Conservation (phyloP, 352 stramenopile species). For the Phytophthora idaei region DNA sequence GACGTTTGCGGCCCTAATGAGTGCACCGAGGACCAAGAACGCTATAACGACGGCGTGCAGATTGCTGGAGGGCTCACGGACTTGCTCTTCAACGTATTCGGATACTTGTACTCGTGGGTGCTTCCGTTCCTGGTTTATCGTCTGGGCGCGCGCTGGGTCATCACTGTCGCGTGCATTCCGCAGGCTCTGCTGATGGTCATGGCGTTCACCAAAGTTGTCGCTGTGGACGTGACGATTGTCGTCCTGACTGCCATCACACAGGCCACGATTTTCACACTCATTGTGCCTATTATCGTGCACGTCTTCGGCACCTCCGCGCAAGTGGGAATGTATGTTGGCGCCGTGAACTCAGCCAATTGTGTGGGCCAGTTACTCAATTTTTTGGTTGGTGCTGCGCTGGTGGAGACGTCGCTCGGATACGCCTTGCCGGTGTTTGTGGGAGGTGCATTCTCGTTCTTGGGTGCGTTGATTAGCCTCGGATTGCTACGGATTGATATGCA, state of each 20-base stretch:
- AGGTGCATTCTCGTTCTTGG: conserved; percentile 65
- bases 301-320: conserved; percentile 57
- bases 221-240: conserved; percentile 55
- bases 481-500: conserved; percentile 80
- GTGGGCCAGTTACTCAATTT: conserved; percentile 80
- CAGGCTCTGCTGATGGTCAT: conserved; percentile 60
- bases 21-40: conserved; percentile 41
- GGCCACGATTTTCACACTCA: conserved; percentile 65
- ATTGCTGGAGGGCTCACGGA: conserved; percentile 54
- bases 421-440: conserved; percentile 69
- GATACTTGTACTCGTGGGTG: conserved; percentile 57
- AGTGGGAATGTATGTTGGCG: conserved; percentile 75
- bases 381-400: conserved; percentile 53
- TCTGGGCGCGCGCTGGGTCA: conserved; percentile 46
- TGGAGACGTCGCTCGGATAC: conserved; percentile 70
- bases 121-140: conserved; percentile 52
- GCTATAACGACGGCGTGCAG: conserved; percentile 63
- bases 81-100: conserved; percentile 58
- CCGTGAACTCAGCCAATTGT: conserved; percentile 79
- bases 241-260: conserved; percentile 54
- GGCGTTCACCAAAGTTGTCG: conserved; percentile 50
- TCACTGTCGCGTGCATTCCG: conserved; percentile 49
- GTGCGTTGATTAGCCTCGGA: conserved; percentile 57
- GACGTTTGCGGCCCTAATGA: conserved; percentile 40
- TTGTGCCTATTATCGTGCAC: conserved; percentile 74